Evolutionary conservation across 345 rosid genomes (phyloP).

Genomic region (Euphorbia lathyris): DNA sequence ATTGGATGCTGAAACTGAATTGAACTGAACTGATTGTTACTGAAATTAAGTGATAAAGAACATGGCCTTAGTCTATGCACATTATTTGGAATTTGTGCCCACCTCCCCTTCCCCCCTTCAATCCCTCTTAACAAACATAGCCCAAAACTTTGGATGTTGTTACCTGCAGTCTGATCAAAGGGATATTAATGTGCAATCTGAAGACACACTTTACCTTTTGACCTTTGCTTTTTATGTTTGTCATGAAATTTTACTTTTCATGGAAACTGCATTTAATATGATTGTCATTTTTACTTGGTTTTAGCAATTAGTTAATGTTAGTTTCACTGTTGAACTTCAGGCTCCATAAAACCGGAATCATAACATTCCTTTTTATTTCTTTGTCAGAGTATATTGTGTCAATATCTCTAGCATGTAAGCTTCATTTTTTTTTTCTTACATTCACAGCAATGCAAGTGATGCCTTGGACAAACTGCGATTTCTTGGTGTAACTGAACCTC

Average conservation of each 20-base stretch:
- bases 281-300: background rate
- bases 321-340: background rate
- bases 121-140: too few species aligned
- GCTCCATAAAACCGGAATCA: background rate
- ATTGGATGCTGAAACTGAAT: too few species aligned
- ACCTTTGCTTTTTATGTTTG: background rate
- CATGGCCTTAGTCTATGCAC: too few species aligned
- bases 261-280: background rate
- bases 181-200: background rate
- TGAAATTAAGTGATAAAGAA: too few species aligned
- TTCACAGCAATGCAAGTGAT: slow-evolving; percentile 92
- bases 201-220: background rate
- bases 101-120: too few species aligned
- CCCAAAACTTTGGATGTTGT: background rate
- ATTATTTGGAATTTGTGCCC: too few species aligned
- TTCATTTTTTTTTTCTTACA: slow-evolving; percentile 1
- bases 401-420: background rate
- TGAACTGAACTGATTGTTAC: too few species aligned
- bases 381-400: background rate
- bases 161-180: background rate
- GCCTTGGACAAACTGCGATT: slow-evolving; percentile 93
- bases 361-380: background rate
- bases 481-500: slow-evolving; percentile 76
- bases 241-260: too few species aligned
- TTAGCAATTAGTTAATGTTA: background rate